Percentiles rank a stretch among this genome's conserved stretches.
phyloP scores from a whole-genome alignment of 1,284 basidiomycete genomes.

The Cutaneotrichosporon cutaneum region DNA sequence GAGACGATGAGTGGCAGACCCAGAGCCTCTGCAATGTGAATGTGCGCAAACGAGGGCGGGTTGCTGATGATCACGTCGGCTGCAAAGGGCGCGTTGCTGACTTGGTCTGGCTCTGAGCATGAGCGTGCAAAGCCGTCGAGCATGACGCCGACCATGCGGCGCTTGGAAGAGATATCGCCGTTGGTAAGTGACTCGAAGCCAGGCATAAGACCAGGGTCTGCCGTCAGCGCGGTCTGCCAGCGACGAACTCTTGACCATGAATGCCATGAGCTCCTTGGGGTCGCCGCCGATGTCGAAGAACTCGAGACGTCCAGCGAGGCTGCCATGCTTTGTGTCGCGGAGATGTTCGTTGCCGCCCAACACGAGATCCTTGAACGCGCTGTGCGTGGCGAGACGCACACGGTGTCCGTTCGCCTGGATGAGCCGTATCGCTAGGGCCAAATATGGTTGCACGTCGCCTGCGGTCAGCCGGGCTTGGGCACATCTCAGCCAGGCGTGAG shows the following conservation, averaged over 20 bases:
- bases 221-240: neutral
- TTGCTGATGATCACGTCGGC: conserved; percentile 67
- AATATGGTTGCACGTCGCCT: conserved; percentile 71
- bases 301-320: conserved; percentile 36
- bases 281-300: conserved; percentile 48
- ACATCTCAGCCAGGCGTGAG: conserved; percentile 54
- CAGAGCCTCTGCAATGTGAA: conserved; percentile 64
- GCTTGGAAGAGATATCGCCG: conserved; percentile 31
- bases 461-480: conserved; percentile 8
- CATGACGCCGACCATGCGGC: conserved; percentile 54
- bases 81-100: conserved; percentile 57
- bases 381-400: conserved; percentile 66
- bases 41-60: conserved; percentile 64
- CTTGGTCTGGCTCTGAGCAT: conserved; percentile 57
- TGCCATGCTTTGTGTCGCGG: conserved; percentile 58
- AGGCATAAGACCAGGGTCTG: conserved; percentile 30
- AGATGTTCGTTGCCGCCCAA: conserved; percentile 44
- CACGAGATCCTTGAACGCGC: conserved; percentile 60
- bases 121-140: conserved; percentile 62
- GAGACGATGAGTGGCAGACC: conserved; percentile 62
- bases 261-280: conserved; percentile 50
- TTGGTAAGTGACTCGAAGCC: conserved; percentile 5
- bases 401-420: conserved; percentile 59
- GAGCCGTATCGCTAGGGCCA: conserved; percentile 63
- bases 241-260: conserved; percentile 52